Conservation (phyloP, 2,329 filamentous ascomycete species). For the Fusarium luffae region DNA sequence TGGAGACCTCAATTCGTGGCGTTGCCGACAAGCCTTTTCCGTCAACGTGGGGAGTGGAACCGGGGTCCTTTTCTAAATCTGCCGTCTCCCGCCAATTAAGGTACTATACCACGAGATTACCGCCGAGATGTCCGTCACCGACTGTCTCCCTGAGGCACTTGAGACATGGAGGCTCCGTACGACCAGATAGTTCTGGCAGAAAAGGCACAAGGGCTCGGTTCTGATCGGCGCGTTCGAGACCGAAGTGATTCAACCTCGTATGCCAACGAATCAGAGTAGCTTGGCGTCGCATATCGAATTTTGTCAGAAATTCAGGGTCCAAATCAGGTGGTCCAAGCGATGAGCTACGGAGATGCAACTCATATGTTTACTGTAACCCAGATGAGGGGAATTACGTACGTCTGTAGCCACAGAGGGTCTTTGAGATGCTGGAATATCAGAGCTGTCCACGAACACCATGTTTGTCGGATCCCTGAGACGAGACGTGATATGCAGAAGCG, state of each 20-base stretch:
- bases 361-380: constrained; percentile 6
- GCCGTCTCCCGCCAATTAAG: constrained; percentile 1
- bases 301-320: constrained; percentile 34
- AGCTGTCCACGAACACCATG: not conserved
- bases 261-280: constrained; percentile 9
- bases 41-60: constrained; percentile 15
- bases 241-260: constrained; percentile 11
- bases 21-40: constrained; percentile 23
- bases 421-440: constrained; percentile 1
- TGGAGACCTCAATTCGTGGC: constrained; percentile 26
- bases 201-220: constrained; percentile 8
- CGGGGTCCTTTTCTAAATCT: constrained; percentile 12
- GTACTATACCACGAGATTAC: not conserved
- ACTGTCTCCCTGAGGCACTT: constrained; percentile 14
- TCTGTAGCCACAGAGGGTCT: constrained; percentile 2
- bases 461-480: not conserved
- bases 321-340: constrained; percentile 33
- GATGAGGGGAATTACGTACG: constrained; percentile 18
- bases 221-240: constrained; percentile 29
- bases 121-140: constrained; percentile 21
- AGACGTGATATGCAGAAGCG: not conserved
- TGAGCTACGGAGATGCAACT: constrained; percentile 19
- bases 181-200: constrained; percentile 3
- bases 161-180: not conserved
- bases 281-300: constrained; percentile 24